Conservation (phyloP, 1,284 basidiomycete genomes). For the Coniferiporia weirii region DNA sequence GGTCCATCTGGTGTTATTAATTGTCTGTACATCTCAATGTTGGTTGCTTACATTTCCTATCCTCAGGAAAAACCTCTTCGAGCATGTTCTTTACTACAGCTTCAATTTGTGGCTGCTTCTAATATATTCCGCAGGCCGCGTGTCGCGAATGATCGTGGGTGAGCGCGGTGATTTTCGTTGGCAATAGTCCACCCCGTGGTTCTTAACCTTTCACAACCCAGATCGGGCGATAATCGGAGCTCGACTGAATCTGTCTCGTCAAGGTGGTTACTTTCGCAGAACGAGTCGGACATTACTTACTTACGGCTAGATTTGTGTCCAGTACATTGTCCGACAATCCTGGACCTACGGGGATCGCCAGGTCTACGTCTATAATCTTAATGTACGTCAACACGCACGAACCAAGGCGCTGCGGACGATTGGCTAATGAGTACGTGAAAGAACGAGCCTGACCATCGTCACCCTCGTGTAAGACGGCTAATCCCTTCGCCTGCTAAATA, state of each 20-base stretch:
- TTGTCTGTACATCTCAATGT: neutral
- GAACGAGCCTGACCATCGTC: constrained; percentile 15
- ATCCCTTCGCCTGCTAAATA: neutral
- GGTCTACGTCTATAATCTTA: constrained; percentile 17
- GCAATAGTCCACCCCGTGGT: neutral
- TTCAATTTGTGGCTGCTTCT: neutral
- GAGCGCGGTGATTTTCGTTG: neutral
- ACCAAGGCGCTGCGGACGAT: neutral
- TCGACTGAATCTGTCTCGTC: neutral
- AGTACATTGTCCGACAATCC: neutral
- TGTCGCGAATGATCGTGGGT: constrained; percentile 4
- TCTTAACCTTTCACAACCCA: neutral
- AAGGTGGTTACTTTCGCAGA: too few relatives aligned
- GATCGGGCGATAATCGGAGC: neutral
- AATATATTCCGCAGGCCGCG: neutral
- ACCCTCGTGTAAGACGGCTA: constrained; percentile 6
- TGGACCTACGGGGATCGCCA: constrained; percentile 2
- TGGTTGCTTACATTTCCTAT: neutral
- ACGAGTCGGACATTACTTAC: too few relatives aligned
- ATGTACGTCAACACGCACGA: constrained; percentile 17
- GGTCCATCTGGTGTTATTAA: neutral
- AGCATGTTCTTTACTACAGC: neutral
- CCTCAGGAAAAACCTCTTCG: neutral
- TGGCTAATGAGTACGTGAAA: constrained; percentile 5
- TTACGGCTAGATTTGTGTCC: neutral